phyloP scores from a whole-genome alignment of 176 grass and related monocot genomes.

The Triticum dicoccoides region DNA sequence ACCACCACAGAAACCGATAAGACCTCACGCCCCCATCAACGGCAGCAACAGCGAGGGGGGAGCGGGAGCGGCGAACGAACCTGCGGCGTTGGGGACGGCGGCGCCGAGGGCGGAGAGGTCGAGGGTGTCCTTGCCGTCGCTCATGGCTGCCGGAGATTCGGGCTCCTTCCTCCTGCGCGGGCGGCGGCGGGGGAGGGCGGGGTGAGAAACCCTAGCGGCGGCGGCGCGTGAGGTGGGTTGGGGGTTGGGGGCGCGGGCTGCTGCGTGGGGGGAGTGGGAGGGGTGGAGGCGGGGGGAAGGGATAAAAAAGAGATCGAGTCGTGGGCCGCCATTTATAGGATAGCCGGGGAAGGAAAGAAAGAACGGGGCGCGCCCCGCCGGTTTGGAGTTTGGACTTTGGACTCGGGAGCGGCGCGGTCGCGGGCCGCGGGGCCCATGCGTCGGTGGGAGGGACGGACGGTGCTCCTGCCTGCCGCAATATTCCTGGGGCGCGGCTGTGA shows the following conservation, averaged over 20 bases:
- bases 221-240: slow-evolving; percentile 1
- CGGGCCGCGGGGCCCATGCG: neutral
- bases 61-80: neutral
- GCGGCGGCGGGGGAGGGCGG: neutral
- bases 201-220: slow-evolving; percentile 70
- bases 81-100: slow-evolving; percentile 49
- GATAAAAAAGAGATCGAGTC: slow-evolving; percentile 30
- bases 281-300: slow-evolving; percentile 17
- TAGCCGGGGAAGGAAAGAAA: neutral
- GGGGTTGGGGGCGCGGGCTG: neutral
- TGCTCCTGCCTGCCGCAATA: slow-evolving; percentile 1
- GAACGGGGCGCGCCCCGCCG: neutral
- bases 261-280: neutral
- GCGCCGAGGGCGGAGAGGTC: slow-evolving; percentile 66
- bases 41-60: neutral
- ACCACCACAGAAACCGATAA: slow-evolving; percentile 4
- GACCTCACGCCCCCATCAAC: neutral
- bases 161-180: slow-evolving; percentile 34
- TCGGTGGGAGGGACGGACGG: neutral
- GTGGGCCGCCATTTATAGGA: slow-evolving; percentile 33
- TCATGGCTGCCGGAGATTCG: slow-evolving; percentile 45
- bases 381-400: slow-evolving; percentile 20
- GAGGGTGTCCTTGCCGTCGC: slow-evolving; percentile 59
- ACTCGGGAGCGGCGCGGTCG: slow-evolving; percentile 28
- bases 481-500: neutral